Evolutionary conservation across 495 filamentous ascomycete genomes (phyloP), one percentile per base, ranked within the genome.

Genomic region (Podospora anserina): DNA sequence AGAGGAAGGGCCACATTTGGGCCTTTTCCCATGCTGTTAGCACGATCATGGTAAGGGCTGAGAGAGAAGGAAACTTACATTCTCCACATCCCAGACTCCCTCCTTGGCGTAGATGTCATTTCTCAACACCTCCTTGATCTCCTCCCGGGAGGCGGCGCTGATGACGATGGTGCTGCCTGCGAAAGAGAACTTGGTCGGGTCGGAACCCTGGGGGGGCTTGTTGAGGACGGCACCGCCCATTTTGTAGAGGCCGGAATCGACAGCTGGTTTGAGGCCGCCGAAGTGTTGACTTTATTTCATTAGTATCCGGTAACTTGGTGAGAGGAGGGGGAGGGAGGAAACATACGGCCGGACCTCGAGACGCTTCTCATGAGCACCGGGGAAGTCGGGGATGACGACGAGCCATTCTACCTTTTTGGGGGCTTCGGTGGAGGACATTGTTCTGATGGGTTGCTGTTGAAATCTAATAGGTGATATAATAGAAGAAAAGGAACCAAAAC

Each of bases 11-110:
- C 75, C 80, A 82, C 68, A 84, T 82, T 54, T 82, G 75, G 32
- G 71, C 75, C 77, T 79, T 32, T 62, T 61, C 15, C 27, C 28
- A 59, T 7, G 3, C 53, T 30, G 16, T 13, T 44, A 60, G 60
- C 39, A 49, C 23, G 23, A 23, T 23, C 23, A 19, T 9, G 34
- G 15, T 27, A 30, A 20, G n/a, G 44, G 34, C 4, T 15, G 53
- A 19, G 28, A 19, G 4, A 27, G 19, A 26, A 61, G 58, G 19
- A 39, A 11, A 75, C 74, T 68, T 68, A 91, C 89, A 75, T 91
- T 93, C 19, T 89, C 86, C 69, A 89, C 80, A 84, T 97, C 92
- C 94, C 94, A 97, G 16, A 97, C 91, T 0, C 86, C 89, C n/a
- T 69, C 77, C 64, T 74, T 79, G 19, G 81, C 79, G 73, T 97